Conservation (phyloP, 352 stramenopile species). For the Paralagenidium karlingii region DNA sequence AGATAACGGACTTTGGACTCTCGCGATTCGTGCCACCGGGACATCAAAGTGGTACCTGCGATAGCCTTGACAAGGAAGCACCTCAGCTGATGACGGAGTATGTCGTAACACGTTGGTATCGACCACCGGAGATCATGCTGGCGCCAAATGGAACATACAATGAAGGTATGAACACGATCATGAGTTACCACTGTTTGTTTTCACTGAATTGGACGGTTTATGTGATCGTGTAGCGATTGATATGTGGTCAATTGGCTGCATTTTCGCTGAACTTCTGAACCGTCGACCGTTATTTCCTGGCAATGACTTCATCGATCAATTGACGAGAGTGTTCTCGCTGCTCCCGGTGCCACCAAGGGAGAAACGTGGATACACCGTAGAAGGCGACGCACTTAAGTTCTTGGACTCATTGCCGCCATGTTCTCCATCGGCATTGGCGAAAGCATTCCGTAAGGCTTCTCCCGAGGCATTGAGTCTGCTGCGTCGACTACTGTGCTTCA, state of each 20-base stretch:
- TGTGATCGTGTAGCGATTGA: slow-evolving; percentile 22
- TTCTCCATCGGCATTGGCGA: slow-evolving; percentile 52
- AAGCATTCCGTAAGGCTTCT: slow-evolving; percentile 51
- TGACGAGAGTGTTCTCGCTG: slow-evolving; percentile 61
- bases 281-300: slow-evolving; percentile 64
- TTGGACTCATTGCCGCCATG: slow-evolving; percentile 56
- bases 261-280: slow-evolving; percentile 88
- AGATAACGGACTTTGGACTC: slow-evolving; percentile 75
- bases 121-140: slow-evolving; percentile 74
- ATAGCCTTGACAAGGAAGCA: slow-evolving; percentile 23
- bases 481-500: slow-evolving; percentile 71
- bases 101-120: slow-evolving; percentile 79
- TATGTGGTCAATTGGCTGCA: slow-evolving; percentile 85
- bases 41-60: slow-evolving; percentile 7
- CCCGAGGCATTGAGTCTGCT: slow-evolving; percentile 57
- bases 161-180: slow-evolving; percentile 21
- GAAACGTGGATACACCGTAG: slow-evolving; percentile 62
- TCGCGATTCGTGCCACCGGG: slow-evolving; percentile 55
- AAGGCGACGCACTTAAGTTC: slow-evolving; percentile 66
- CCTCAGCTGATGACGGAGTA: slow-evolving; percentile 76
- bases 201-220: not conserved
- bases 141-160: slow-evolving; percentile 65
- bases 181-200: not conserved
- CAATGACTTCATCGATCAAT: slow-evolving; percentile 69
- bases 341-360: slow-evolving; percentile 50